Base-by-base conservation (phyloP, 2,329 filamentous ascomycete genomes). In the Grosmannia penicillata region DNA sequence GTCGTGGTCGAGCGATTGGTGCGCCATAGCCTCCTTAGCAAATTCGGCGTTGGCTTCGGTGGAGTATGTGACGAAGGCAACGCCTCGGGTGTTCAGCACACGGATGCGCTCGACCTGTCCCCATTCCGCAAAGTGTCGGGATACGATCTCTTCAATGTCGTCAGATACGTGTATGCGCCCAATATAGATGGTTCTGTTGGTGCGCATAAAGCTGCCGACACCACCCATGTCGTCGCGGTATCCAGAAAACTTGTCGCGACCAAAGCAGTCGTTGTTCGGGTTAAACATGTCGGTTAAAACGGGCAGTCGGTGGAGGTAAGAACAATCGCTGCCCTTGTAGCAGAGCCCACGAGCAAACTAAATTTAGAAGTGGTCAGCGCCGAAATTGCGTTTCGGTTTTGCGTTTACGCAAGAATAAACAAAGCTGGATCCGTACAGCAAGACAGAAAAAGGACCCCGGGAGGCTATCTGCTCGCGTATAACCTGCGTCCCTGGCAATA, bases 191-290 rank as follows among this genome's bases (percentile, higher is more conserved):
- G 91, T 98, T 24, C 91, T 71, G 55, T 98, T 98, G 53, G 93
- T 83, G 18, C 91, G 72, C 75, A 87, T 80, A 53, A 98, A 98
- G 44, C 76, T 85, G 21, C 91, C 91, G 3, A 95, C 86, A 47
- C 93, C 93, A 38, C 89, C 87, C 91, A 98, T 96, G 56, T 96
- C 89, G 55, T 96, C 89, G 51, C 87, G 69, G 60, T 95, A 96
- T 53, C 94, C 89, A 45, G 74, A 80, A 53, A 85, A 82, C 63
- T 93, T 94, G 66, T 95, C 89, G 42, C 89, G 72, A 2, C 85
- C 85, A 53, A 98, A 98, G 53, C 86, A 93, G 61, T 98, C 91
- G 17, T 94, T 77, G 49, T 95, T 96, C 2, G 82, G 83, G 44
- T 89, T 91, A 61, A 89, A 95, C 11, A 93, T 68, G 56, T 96